Evolutionary conservation across 192 early-diverging fungal genomes (phyloP).

Genomic region (Mortierella alpina): DNA sequence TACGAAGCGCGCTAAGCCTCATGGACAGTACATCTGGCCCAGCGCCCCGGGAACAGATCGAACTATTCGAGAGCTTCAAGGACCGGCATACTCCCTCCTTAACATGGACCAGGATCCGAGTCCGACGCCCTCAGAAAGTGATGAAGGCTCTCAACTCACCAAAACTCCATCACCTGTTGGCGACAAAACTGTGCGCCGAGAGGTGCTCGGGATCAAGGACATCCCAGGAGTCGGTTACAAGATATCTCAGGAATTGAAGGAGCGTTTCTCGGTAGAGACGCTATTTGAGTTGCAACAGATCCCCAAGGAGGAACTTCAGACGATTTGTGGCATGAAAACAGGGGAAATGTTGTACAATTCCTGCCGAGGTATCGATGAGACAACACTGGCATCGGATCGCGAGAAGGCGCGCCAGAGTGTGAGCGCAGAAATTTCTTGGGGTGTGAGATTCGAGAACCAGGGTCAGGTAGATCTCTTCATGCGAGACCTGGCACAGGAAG

Average conservation of each 20-base stretch:
- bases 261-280: slow-evolving; percentile 49
- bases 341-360: slow-evolving; percentile 75
- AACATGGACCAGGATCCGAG: neutral
- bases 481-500: slow-evolving; percentile 70
- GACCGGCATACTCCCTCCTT: neutral
- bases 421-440: slow-evolving; percentile 90
- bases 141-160: neutral
- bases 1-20: slow-evolving; percentile 32
- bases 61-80: slow-evolving; percentile 66
- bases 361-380: slow-evolving; percentile 80
- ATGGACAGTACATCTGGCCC: slow-evolving; percentile 45
- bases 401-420: slow-evolving; percentile 75
- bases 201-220: slow-evolving; percentile 50
- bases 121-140: neutral
- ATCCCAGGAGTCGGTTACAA: slow-evolving; percentile 62
- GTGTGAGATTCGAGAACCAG: slow-evolving; percentile 82
- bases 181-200: slow-evolving; percentile 15
- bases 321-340: slow-evolving; percentile 77
- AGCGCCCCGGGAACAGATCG: slow-evolving; percentile 21
- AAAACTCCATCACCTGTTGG: neutral
- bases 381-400: slow-evolving; percentile 69
- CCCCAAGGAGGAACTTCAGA: slow-evolving; percentile 60
- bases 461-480: slow-evolving; percentile 79
- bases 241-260: slow-evolving; percentile 35
- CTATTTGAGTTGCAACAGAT: slow-evolving; percentile 61